Base-by-base conservation (phyloP, 169 alveolate species). In the Eimeria sp. region DNA sequence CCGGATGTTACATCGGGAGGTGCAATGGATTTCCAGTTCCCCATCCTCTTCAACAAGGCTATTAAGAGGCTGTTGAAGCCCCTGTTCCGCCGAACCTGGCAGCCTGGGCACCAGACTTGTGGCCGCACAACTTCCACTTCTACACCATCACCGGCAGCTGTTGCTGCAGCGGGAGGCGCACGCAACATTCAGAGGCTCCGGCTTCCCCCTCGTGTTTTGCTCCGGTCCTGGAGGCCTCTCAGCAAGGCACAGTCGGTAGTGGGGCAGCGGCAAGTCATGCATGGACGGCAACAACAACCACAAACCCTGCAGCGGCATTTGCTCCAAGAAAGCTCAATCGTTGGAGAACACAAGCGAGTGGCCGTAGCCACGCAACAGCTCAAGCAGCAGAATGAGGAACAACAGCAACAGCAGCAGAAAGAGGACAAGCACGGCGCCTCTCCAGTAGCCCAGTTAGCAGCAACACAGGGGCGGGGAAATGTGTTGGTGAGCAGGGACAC, bases 1-100 rank as follows among this genome's bases (percentile, higher is more conserved):
- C 80, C 92, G 27, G 75, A 57, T 57, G 92, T 40, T 18, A 13
- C 92, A 4, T 10, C 65, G 49, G 92, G 78, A 5, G 92, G 92
- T 2, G 92, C 92, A 30, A 84, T 84, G 47, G 57, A 84, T 22
- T 84, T 84, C 61, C 92, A 84, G 63, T 84, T 84, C 67, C 92
- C 92, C 9, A 57, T 84, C 67, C 67, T 84, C 20, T 84, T 84
- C 22, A 84, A 84, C 27, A 72, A 22, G 61, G 92, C 92, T 3
- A 84, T 84, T 72, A 84, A 84, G 43, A 80, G 92, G n/a, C 92
- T 84, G 30, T 72, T 84, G 61, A 61, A 61, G 92, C 63, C 92
- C 45, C 78, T 84, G 25, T 57, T 84, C 80, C 92, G 78, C 34
- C 78, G 92, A 58, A n/a, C 92, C 43, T 57, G 92, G 80, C 92